phyloP scores from a whole-genome alignment of 768 basidiomycete genomes.

The Boletus eberwhitei region DNA sequence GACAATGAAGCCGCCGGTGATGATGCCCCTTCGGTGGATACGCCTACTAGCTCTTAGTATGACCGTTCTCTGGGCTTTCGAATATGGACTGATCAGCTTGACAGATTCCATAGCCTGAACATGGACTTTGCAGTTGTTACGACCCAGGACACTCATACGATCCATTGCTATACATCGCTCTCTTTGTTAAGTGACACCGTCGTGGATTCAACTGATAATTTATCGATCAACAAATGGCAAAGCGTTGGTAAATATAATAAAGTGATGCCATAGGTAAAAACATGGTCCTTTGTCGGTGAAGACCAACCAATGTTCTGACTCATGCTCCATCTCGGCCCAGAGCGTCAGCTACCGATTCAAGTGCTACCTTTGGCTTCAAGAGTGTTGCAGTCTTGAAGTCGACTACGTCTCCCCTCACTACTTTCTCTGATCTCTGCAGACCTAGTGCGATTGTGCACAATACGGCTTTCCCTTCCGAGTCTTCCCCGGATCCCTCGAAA shows the following conservation, averaged over 20 bases:
- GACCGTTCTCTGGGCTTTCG: neutral
- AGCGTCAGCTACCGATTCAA: slow-evolving; percentile 34
- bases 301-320: neutral
- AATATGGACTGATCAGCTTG: neutral
- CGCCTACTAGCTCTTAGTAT: slow-evolving; percentile 16
- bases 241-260: slow-evolving; percentile 28
- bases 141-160: neutral
- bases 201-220: slow-evolving; percentile 19
- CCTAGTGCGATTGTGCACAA: slow-evolving; percentile 60
- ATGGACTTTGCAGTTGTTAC: neutral
- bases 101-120: neutral
- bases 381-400: slow-evolving; percentile 49
- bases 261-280: slow-evolving; percentile 13
- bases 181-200: slow-evolving; percentile 5
- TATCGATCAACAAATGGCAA: slow-evolving; percentile 16
- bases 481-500: slow-evolving; percentile 28
- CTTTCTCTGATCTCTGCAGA: slow-evolving; percentile 38
- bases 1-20: slow-evolving; percentile 19
- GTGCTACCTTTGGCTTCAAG: slow-evolving; percentile 53
- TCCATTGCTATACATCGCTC: neutral
- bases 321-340: slow-evolving; percentile 28
- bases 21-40: slow-evolving; percentile 27
- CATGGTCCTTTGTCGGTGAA: slow-evolving; percentile 1
- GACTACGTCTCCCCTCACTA: slow-evolving; percentile 36
- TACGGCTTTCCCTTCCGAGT: slow-evolving; percentile 27